Conservation (phyloP, 1,284 basidiomycete genomes). For the Tylopilus sp. region DNA sequence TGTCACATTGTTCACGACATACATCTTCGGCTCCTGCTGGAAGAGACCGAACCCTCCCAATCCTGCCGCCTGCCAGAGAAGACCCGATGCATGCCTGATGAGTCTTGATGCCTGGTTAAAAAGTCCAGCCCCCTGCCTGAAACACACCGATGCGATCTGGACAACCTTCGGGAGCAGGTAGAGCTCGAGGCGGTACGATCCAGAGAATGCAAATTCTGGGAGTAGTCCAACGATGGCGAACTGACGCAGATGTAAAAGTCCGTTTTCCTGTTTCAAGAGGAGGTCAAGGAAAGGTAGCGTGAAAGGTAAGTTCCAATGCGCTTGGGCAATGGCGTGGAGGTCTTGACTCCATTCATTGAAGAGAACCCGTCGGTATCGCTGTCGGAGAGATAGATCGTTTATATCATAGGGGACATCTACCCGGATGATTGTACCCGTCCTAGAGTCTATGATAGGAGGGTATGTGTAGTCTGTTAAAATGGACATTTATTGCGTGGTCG, state of each 20-base stretch:
- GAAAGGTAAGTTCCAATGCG: neutral
- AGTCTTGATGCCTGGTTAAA: neutral
- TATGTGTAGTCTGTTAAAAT: slow-evolving; percentile 19
- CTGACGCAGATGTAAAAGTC: slow-evolving; percentile 1
- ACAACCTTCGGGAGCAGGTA: slow-evolving; percentile 7
- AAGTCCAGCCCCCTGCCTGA: neutral
- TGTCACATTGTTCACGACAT: slow-evolving; percentile 15
- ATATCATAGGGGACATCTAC: slow-evolving; percentile 14
- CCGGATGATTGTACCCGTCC: slow-evolving; percentile 4
- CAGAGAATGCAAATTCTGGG: slow-evolving; percentile 20
- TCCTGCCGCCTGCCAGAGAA: neutral
- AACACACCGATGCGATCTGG: neutral
- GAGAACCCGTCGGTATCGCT: slow-evolving; percentile 9
- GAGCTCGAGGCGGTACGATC: slow-evolving; percentile 21
- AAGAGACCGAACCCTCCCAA: no score
- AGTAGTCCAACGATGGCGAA: slow-evolving; percentile 7
- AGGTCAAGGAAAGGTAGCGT: slow-evolving; percentile 4
- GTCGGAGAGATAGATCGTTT: slow-evolving; percentile 6
- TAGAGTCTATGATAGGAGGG: slow-evolving; percentile 12
- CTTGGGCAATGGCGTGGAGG: neutral
- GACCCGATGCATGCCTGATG: neutral
- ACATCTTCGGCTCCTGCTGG: neutral
- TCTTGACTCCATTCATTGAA: slow-evolving; percentile 7
- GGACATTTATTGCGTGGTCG: neutral
- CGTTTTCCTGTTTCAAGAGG: slow-evolving; percentile 4